These are phyloP conservation scores for Thermochaetoides thermophila DNA, from an alignment of 495 filamentous ascomycete species.

Conservation along the genomic window DNA sequence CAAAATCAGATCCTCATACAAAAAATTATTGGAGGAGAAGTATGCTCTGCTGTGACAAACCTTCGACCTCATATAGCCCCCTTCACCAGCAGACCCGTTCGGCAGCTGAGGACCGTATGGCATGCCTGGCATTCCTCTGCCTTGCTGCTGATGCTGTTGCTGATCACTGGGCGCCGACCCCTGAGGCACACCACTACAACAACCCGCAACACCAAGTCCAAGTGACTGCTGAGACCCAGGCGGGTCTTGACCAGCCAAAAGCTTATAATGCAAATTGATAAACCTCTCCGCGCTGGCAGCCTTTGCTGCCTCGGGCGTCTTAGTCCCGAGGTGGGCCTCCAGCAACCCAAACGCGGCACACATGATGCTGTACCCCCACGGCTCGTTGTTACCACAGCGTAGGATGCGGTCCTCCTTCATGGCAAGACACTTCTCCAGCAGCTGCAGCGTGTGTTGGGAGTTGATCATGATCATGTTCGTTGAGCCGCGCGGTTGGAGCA, in stretches of 20 bases:
- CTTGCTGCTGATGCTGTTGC: constrained; percentile 1
- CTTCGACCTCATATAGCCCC: neutral
- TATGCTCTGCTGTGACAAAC: too few species aligned
- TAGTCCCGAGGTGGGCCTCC: constrained; percentile 24
- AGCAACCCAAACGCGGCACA: constrained; percentile 28
- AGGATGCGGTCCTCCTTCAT: constrained; percentile 33
- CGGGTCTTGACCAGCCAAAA: constrained; percentile 29
- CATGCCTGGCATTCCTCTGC: too few species aligned
- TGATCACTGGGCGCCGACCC: neutral
- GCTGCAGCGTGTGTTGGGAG: constrained; percentile 27
- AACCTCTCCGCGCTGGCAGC: constrained; percentile 25
- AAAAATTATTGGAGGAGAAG: neutral
- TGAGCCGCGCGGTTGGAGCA: constrained; percentile 32
- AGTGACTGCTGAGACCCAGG: constrained; percentile 13
- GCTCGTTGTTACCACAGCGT: constrained; percentile 30
- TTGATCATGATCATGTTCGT: constrained; percentile 31
- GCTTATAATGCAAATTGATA: constrained; percentile 24
- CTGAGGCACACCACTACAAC: constrained; percentile 2
- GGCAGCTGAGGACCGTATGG: too few species aligned
- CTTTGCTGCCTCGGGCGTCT: constrained; percentile 26
- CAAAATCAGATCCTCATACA: neutral
- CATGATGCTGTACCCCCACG: constrained; percentile 32
- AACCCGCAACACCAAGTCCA: neutral
- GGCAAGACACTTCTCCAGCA: constrained; percentile 27
- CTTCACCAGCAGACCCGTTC: neutral